Conservation (phyloP, 2,329 filamentous ascomycete genomes). For the Seiridium cupressi region DNA sequence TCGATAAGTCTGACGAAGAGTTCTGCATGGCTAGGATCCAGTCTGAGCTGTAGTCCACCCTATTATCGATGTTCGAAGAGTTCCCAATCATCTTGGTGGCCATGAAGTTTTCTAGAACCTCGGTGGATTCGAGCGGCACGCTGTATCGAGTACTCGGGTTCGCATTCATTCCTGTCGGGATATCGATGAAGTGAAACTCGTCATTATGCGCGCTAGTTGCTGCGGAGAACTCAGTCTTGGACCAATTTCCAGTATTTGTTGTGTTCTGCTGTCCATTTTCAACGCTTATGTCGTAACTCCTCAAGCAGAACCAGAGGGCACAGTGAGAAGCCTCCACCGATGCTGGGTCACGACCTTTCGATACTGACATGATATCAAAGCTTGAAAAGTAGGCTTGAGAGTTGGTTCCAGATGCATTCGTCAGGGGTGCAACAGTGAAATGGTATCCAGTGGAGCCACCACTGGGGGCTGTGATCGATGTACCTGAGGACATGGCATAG, state of each 20-base stretch:
- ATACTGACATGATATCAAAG: conserved; percentile 32
- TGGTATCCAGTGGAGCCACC: conserved; percentile 19
- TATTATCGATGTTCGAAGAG: conserved; percentile 24
- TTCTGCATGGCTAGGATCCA: conserved; percentile 36
- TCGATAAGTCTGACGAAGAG: conserved; percentile 24
- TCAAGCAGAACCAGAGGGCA: conserved; percentile 35
- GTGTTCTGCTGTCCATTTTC: conserved; percentile 26
- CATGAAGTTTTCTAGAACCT: conserved; percentile 29
- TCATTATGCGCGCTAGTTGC: conserved; percentile 22
- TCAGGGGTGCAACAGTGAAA: conserved; percentile 27
- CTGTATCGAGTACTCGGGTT: conserved; percentile 24
- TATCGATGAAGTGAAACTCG: conserved; percentile 30
- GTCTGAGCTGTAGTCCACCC: conserved; percentile 33
- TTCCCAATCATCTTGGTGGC: conserved; percentile 28
- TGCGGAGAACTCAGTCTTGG: conserved; percentile 23
- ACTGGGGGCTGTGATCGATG: conserved; percentile 20
- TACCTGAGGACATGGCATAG: conserved; percentile 27
- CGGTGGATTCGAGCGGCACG: conserved; percentile 29
- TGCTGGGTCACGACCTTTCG: conserved; percentile 17
- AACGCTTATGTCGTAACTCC: conserved; percentile 26
- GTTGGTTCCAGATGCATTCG: conserved; percentile 16
- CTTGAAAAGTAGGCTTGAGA: conserved; percentile 28
- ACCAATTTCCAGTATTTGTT: conserved; percentile 23
- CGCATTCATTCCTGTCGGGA: conserved; percentile 26
- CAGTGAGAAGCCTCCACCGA: conserved; percentile 27